Base-by-base conservation (phyloP, 1,284 basidiomycete species). In the Boletus sp. region DNA sequence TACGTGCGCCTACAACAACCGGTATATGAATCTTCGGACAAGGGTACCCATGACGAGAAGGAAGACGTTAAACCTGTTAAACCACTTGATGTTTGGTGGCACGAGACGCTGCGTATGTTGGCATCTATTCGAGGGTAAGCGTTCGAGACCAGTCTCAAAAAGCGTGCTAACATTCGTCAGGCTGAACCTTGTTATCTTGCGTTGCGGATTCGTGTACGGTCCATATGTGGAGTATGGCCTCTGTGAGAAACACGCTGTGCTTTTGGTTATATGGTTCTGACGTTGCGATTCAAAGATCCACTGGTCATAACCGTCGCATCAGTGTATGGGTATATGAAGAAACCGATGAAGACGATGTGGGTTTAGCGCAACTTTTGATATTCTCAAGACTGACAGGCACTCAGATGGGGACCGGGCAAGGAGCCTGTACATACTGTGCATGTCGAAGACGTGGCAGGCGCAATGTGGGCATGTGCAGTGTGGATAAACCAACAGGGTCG, bases 291-390 rank as follows among this genome's bases (percentile, higher is more conserved):
- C 32, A 14, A 51, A 59, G 59, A 60, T 48, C 72, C 85, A 25
- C 77, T 81, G 4, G 80, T 81, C 36, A 78, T 91, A 41, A 84
- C 85, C 0, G 82, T 90, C 3, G 87, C 80, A n/a, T 82, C 88
- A 33, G 84, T 92, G 16, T 94, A 94, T 66, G 82, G 87, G 14
- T 83, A 88, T 63, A 73, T 89, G 62, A 81, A 88, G 60, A 84
- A 89, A 59, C 88, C 91, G 4, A 90, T 94, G 85, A 91, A 90
- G 66, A 89, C 84, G 23, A 73, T 91, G 80, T 90, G 69, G 64
- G 82, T 68, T 30, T 49, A 16, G 25, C 17, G 25, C 26, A 4
- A 20, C 19, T 3, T 8, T 20, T n/a, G 14, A 6, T 16, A 3
- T 20, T 36, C 19, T 17, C 17, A 22, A 14, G 12, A 22, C 40